These are phyloP conservation scores for Straminergon stramineum DNA, from an alignment of 225 moss, liverwort and hornwort species.

Conservation along the genomic window DNA sequence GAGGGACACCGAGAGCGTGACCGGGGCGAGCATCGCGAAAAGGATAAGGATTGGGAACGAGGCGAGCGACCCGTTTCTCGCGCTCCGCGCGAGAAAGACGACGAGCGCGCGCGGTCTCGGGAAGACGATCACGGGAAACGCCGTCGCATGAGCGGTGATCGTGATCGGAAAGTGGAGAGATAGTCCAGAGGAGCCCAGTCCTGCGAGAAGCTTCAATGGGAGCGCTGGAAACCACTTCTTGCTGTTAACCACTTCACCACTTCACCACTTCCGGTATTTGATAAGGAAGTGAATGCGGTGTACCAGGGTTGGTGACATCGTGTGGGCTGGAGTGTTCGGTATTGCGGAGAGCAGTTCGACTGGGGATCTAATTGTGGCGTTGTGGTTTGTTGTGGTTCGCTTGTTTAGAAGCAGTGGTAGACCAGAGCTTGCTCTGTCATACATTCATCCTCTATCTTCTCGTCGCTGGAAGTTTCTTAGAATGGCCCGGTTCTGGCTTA, in stretches of 20 bases:
- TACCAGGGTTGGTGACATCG: background rate
- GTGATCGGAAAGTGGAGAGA: constrained; percentile 85
- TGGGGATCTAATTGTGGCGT: background rate
- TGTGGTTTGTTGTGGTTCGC: background rate
- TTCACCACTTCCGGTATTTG: background rate
- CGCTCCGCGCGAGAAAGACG: constrained; percentile 77
- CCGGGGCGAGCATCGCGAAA: constrained; percentile 57
- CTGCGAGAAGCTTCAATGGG: background rate
- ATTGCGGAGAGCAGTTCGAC: background rate
- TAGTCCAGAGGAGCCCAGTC: background rate
- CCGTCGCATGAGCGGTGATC: constrained; percentile 76
- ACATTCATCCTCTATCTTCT: background rate
- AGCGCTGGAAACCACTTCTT: background rate
- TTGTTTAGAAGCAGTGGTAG: background rate
- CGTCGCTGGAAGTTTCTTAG: background rate
- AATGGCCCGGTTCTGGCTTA: background rate
- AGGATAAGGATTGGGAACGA: constrained; percentile 93
- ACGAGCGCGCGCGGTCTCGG: constrained; percentile 75
- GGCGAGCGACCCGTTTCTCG: constrained; percentile 57
- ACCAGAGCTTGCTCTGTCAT: background rate
- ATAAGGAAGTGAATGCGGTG: background rate
- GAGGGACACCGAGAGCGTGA: constrained; percentile 43
- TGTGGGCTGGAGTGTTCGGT: background rate
- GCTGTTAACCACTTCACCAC: background rate
- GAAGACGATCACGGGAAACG: constrained; percentile 94